Evolutionary conservation across 345 rosid genomes (phyloP).

Genomic region (Aegle marmelos): DNA sequence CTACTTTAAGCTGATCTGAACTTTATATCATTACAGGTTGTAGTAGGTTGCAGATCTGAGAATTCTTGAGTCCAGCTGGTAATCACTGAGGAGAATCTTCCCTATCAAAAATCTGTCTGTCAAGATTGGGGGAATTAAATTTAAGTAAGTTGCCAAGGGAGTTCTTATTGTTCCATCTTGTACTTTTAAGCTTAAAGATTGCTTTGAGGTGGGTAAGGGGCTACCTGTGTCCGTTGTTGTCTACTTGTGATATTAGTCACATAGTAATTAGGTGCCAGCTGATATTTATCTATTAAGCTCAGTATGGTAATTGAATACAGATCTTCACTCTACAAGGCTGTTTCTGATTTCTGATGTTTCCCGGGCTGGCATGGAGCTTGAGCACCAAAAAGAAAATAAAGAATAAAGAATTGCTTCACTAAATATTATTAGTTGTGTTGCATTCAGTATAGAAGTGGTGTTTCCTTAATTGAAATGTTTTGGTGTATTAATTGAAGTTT

Average conservation of each 20-base stretch:
- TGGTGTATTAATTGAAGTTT: background rate
- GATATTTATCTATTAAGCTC: background rate
- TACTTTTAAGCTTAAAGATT: background rate
- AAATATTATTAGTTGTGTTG: background rate
- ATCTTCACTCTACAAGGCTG: background rate
- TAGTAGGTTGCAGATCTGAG: background rate
- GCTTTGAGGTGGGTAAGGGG: background rate
- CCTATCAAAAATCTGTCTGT: conserved; percentile 11
- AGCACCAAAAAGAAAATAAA: background rate
- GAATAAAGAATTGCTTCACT: background rate
- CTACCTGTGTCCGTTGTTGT: background rate
- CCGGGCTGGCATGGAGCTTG: background rate
- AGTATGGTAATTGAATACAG: background rate
- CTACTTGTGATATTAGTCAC: background rate
- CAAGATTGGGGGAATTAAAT: conserved; percentile 33
- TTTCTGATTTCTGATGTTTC: background rate
- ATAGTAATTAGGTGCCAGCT: background rate
- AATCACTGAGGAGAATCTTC: background rate
- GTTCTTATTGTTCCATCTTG: background rate
- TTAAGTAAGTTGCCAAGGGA: conserved; percentile 18
- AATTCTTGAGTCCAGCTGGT: background rate
- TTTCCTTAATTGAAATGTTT: background rate
- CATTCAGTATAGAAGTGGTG: background rate
- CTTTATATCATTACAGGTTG: conserved; percentile 17
- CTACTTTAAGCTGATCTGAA: conserved; percentile 3